phyloP scores from a whole-genome alignment of 345 rosid genomes.

The Bruguiera parviflora region DNA sequence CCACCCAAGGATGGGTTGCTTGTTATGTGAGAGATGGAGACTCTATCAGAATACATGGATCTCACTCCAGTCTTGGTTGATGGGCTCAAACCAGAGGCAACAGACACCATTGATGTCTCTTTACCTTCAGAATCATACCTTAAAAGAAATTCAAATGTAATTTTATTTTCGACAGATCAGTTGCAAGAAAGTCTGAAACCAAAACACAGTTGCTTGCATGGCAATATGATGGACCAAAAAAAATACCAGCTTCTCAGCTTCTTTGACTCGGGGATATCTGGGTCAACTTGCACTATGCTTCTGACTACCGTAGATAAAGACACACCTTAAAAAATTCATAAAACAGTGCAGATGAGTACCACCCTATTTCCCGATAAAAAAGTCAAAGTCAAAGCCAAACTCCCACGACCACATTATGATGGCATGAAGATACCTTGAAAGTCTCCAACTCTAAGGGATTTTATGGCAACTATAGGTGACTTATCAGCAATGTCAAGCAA shows the following conservation, averaged over 20 bases:
- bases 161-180: not conserved
- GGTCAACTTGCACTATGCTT: conserved; percentile 62
- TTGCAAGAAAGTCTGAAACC: not conserved
- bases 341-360: not conserved
- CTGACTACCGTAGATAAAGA: conserved; percentile 67
- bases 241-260: conserved; percentile 67
- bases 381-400: not conserved
- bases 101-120: conserved; percentile 64
- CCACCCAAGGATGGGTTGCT: conserved; percentile 64
- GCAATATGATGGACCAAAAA: not conserved
- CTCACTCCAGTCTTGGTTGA: conserved; percentile 49
- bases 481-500: conserved; percentile 60
- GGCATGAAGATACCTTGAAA: conserved; percentile 66
- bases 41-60: conserved; percentile 72
- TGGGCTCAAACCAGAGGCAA: conserved; percentile 63
- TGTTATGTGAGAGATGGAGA: conserved; percentile 53
- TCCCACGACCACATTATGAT: not conserved
- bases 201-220: not conserved
- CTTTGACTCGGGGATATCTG: conserved; percentile 67
- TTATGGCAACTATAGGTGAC: conserved; percentile 73
- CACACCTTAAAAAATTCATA: conserved; percentile 46
- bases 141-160: not conserved
- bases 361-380: not conserved
- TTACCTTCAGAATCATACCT: conserved; percentile 94
- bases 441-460: conserved; percentile 83